Conservation (phyloP, 2,329 filamentous ascomycete species). For the Sarocladiaceae sp. region DNA sequence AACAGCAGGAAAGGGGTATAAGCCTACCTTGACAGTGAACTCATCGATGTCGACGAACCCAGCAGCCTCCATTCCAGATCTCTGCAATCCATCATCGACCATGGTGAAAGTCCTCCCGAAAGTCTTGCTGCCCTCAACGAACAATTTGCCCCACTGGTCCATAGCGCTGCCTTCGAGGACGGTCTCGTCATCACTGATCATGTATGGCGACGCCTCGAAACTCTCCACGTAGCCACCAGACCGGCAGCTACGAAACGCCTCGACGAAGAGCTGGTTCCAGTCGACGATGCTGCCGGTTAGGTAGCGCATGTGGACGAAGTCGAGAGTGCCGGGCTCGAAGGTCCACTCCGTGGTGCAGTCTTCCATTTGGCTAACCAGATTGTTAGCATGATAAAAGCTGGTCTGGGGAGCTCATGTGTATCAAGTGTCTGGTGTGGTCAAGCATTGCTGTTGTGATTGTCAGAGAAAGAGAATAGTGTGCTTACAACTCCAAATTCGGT, state of each 20-base stretch:
- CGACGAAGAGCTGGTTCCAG: slow-evolving; percentile 44
- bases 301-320: slow-evolving; percentile 55
- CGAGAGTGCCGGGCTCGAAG: slow-evolving; percentile 42
- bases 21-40: slow-evolving; percentile 25
- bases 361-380: slow-evolving; percentile 52
- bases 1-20: too few species aligned
- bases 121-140: slow-evolving; percentile 20
- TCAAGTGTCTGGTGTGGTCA: too few species aligned
- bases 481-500: slow-evolving; percentile 25
- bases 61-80: slow-evolving; percentile 18
- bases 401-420: too few species aligned
- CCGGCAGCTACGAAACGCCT: slow-evolving; percentile 12
- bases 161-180: slow-evolving; percentile 8
- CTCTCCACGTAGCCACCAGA: slow-evolving; percentile 15
- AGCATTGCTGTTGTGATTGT: too few species aligned
- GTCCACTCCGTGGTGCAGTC: slow-evolving; percentile 51
- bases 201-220: slow-evolving; percentile 6
- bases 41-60: slow-evolving; percentile 32
- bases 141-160: slow-evolving; percentile 15
- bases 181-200: slow-evolving; percentile 11
- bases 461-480: neutral
- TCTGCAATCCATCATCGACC: slow-evolving; percentile 15
- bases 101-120: slow-evolving; percentile 22
- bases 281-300: slow-evolving; percentile 49
- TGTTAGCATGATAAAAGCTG: too few species aligned